Evolutionary conservation across 1,139 yeast genomes (phyloP).

Genomic region (Sugiyamaella grinbergsii): DNA sequence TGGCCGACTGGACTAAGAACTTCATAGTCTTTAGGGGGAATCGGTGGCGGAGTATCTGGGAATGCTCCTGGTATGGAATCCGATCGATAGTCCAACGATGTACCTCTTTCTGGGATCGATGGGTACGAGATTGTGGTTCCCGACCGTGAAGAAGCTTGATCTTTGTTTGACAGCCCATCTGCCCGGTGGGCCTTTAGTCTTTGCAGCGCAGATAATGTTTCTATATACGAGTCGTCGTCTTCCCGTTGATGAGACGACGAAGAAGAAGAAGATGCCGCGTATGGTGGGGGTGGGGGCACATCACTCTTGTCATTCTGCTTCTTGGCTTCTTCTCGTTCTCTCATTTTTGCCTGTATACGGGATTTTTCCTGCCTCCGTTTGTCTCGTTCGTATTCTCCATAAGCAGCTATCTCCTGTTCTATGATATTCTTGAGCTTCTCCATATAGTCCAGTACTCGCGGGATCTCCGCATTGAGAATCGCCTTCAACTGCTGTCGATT

Average conservation of each 20-base stretch:
- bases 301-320: no score
- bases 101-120: constrained; percentile 15
- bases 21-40: constrained; percentile 30
- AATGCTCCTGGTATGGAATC: constrained; percentile 6
- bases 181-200: constrained; percentile 22
- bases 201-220: constrained; percentile 28
- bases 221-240: constrained; percentile 25
- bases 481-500: constrained; percentile 33
- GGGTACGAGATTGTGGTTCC: constrained; percentile 23
- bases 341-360: constrained; percentile 16
- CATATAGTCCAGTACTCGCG: constrained; percentile 44
- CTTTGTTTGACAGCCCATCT: no score
- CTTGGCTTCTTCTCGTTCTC: constrained; percentile 26
- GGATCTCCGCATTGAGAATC: constrained; percentile 32
- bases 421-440: constrained; percentile 44
- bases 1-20: constrained; percentile 8
- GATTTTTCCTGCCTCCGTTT: constrained; percentile 19
- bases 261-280: not conserved
- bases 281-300: not conserved
- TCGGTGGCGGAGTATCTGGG: constrained; percentile 24
- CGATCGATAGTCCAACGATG: constrained; percentile 10
- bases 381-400: constrained; percentile 21
- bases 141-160: not conserved
- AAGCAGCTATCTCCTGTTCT: constrained; percentile 40
- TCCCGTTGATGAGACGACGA: not conserved